phyloP scores from a whole-genome alignment of 1,284 basidiomycete species.

The Fomitiporia mediterranea region DNA sequence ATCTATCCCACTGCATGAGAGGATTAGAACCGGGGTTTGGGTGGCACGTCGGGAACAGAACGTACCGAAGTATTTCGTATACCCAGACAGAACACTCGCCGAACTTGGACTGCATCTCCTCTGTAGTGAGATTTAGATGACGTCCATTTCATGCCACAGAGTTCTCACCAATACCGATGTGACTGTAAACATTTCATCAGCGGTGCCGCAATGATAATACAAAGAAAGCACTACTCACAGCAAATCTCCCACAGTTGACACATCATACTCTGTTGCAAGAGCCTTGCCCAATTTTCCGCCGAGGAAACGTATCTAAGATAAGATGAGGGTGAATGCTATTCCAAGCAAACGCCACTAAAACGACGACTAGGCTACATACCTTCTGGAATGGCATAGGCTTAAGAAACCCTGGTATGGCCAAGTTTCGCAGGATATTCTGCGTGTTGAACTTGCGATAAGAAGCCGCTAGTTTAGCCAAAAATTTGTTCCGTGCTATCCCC shows the following conservation, averaged over 20 bases:
- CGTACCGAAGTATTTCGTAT: slow-evolving; percentile 74
- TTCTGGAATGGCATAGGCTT: slow-evolving; percentile 83
- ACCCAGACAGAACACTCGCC: slow-evolving; percentile 88
- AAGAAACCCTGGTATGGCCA: slow-evolving; percentile 81
- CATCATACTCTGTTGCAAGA: slow-evolving; percentile 84
- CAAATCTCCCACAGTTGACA: slow-evolving; percentile 84
- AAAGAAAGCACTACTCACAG: slow-evolving; percentile 45
- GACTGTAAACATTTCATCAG: slow-evolving; percentile 28
- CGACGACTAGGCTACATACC: slow-evolving; percentile 37
- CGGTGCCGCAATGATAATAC: not conserved
- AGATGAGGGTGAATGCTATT: not conserved
- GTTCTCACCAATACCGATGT: slow-evolving; percentile 43
- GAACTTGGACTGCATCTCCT: slow-evolving; percentile 80
- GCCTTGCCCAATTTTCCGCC: slow-evolving; percentile 93
- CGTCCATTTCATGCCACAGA: slow-evolving; percentile 1
- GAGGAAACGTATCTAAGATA: slow-evolving; percentile 79
- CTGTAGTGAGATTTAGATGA: slow-evolving; percentile 32
- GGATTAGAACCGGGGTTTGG: not conserved
- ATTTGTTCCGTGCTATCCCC: slow-evolving; percentile 93
- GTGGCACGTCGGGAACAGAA: not conserved
- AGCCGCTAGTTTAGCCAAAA: slow-evolving; percentile 88
- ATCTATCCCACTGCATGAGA: slow-evolving; percentile 72
- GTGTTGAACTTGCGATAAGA: slow-evolving; percentile 88
- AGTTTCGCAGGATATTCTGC: slow-evolving; percentile 81
- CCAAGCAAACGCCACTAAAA: not conserved